Conservation (phyloP, 2,329 filamentous ascomycete species). For the Mycosphaerella sp. region DNA sequence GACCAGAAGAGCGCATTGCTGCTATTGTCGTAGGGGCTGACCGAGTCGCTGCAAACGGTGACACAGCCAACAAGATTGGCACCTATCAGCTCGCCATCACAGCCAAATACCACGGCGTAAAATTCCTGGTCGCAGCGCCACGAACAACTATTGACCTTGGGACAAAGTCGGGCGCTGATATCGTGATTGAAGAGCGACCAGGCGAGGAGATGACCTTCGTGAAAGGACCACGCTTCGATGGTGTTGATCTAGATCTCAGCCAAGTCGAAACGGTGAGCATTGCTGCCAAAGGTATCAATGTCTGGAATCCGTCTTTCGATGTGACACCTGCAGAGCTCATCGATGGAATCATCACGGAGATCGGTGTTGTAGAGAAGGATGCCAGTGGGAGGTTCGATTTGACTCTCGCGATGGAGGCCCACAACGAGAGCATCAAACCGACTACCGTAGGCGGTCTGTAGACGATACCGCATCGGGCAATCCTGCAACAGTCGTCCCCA, state of each 20-base stretch:
- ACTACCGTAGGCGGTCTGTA: slow-evolving; percentile 30
- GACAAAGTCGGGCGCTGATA: slow-evolving; percentile 69
- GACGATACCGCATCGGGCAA: neutral
- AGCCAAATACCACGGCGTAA: slow-evolving; percentile 78
- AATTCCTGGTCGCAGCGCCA: slow-evolving; percentile 91
- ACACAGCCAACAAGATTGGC: slow-evolving; percentile 98
- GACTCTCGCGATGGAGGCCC: slow-evolving; percentile 30
- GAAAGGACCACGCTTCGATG: slow-evolving; percentile 62
- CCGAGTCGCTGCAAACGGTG: slow-evolving; percentile 89
- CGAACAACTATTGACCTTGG: slow-evolving; percentile 87
- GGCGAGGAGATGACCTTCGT: slow-evolving; percentile 77
- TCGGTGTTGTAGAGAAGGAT: slow-evolving; percentile 76
- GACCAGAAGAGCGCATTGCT: slow-evolving; percentile 58
- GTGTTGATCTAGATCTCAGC: slow-evolving; percentile 57
- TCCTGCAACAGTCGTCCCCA: too few relatives aligned
- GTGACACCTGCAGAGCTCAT: slow-evolving; percentile 85
- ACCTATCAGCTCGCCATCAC: slow-evolving; percentile 92
- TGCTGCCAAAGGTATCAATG: slow-evolving; percentile 66
- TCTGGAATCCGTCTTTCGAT: slow-evolving; percentile 98
- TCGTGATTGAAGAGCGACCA: slow-evolving; percentile 85
- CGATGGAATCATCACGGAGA: slow-evolving; percentile 90
- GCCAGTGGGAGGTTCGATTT: slow-evolving; percentile 60
- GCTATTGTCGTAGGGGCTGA: slow-evolving; percentile 94
- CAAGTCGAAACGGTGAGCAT: slow-evolving; percentile 69
- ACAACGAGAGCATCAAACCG: slow-evolving; percentile 33